phyloP scores from a whole-genome alignment of 2,329 filamentous ascomycete species.

The Trichoderma sp. region DNA sequence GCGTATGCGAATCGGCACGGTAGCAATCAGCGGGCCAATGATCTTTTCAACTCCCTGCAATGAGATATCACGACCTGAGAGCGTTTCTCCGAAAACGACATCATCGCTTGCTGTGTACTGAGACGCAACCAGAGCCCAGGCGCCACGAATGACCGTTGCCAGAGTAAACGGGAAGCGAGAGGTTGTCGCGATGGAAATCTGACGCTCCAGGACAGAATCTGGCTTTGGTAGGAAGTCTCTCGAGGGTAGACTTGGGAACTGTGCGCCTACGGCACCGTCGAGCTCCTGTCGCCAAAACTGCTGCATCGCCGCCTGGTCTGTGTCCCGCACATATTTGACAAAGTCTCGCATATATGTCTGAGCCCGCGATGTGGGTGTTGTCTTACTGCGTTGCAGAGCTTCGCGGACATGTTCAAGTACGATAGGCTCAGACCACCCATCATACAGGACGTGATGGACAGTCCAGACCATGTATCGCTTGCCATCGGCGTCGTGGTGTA shows the following conservation, averaged over 20 bases:
- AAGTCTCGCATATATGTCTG: slow-evolving; percentile 16
- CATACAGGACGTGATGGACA: slow-evolving; percentile 46
- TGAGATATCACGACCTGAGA: slow-evolving; percentile 36
- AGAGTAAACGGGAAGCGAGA: slow-evolving; percentile 13
- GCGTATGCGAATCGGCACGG: slow-evolving; percentile 35
- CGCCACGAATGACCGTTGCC: slow-evolving; percentile 32
- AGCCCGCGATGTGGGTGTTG: background rate
- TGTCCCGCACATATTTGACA: slow-evolving; percentile 20
- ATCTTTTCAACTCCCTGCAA: slow-evolving; percentile 36
- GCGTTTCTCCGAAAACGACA: slow-evolving; percentile 35
- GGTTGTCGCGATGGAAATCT: background rate
- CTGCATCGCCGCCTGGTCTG: slow-evolving; percentile 37
- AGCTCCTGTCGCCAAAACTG: slow-evolving; percentile 20
- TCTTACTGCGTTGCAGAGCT: slow-evolving; percentile 28
- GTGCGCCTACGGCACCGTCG: background rate
- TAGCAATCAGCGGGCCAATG: slow-evolving; percentile 38
- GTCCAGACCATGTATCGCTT: slow-evolving; percentile 40
- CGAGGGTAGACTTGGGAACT: slow-evolving; percentile 8
- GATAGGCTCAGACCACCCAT: slow-evolving; percentile 40
- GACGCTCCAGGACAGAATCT: background rate
- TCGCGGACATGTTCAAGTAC: slow-evolving; percentile 37
- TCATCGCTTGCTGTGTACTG: slow-evolving; percentile 30
- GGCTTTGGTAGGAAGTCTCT: background rate
- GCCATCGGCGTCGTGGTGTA: background rate
- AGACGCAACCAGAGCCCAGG: slow-evolving; percentile 35